Evolutionary conservation across 164 flowering plant species (phyloP), one percentile per base, ranked within the genome.

Genomic region (Vitis rupestris): DNA sequence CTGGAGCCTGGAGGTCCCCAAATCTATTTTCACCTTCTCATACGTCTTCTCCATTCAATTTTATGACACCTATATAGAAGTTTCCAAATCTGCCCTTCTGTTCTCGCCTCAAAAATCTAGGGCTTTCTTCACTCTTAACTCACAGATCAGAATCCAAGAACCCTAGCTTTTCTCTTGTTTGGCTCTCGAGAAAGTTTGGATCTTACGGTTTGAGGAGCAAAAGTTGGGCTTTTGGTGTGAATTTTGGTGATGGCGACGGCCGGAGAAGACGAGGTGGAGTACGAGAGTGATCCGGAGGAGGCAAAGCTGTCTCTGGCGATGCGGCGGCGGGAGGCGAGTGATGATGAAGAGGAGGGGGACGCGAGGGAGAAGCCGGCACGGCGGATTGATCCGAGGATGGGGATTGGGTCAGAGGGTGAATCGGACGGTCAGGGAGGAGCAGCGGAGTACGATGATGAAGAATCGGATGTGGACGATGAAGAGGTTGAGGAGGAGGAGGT

Each of bases 261-360:
- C 15, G 87, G 64, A 4, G 85, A 66, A 49, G 92, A 82, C 31
- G 87, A 86, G 63, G 78, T 49, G 54, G 99, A 89, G 77, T 93
- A 90, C 68, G 98, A 91, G 84, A 93, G 98, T 66, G 99, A 96
- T 90, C 97, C 93, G 2, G 99, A 96, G 79, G 97, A 88, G 73
- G 82, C 79, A 60, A 82, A 82, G 84, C 69, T 83, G 54, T 83
- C 95, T 4, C 70, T 96, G 81, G 81, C 82, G 72, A 83, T 86
- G 92, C 80, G 99, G 74, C 78, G 99, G 87, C 80, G 92, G 54
- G 88, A 80, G 66, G 99, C 97, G 56, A 93, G 98, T 63, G 98
- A 93, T 70, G 99, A 96, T 59, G 99, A 95, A 73, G 97, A 87
- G 3, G 88, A 79, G 9, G 82, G 63, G 14, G 85, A 72, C 4